phyloP scores from a whole-genome alignment of 1,284 basidiomycete genomes.

The Pseudozyma pruni region DNA sequence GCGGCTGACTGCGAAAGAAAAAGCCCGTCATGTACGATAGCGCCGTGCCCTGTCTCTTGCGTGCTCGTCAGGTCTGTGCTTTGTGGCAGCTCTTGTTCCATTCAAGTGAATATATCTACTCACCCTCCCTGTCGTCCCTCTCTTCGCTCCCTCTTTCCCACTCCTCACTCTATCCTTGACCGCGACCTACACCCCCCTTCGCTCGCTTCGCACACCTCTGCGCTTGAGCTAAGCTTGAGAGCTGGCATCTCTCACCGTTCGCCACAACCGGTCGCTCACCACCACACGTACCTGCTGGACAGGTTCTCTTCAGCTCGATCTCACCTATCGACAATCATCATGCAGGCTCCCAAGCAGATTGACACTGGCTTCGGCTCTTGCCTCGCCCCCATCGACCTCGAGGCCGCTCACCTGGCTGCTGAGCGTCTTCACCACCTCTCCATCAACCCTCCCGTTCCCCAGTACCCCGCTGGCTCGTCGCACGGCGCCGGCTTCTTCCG shows the following conservation, averaged over 20 bases:
- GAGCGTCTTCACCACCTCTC: constrained; percentile 39
- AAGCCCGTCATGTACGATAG: too few species aligned
- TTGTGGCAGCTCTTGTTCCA: too few species aligned
- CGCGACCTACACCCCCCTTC: constrained; percentile 4
- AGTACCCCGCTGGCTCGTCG: constrained; percentile 32
- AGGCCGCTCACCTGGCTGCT: constrained; percentile 34
- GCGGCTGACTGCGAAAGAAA: neutral
- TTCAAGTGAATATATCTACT: too few species aligned
- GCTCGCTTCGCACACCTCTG: constrained; percentile 11
- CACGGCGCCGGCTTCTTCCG: constrained; percentile 34
- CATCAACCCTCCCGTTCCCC: constrained; percentile 34
- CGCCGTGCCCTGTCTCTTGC: too few species aligned
- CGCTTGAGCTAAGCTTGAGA: constrained; percentile 22
- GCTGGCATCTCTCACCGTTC: constrained; percentile 24
- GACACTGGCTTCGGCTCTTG: constrained; percentile 44
- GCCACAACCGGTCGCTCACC: constrained; percentile 1
- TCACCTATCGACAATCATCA: constrained; percentile 1
- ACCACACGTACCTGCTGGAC: constrained; percentile 29
- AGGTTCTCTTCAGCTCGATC: constrained; percentile 1
- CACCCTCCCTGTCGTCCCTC: neutral
- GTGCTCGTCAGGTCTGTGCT: too few species aligned
- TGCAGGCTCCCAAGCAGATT: constrained; percentile 47
- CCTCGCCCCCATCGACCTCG: constrained; percentile 44
- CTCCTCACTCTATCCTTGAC: constrained; percentile 6
- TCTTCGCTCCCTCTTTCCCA: neutral